Conservation (phyloP, 2,329 filamentous ascomycete species). For the Rutstroemia sydowiana region DNA sequence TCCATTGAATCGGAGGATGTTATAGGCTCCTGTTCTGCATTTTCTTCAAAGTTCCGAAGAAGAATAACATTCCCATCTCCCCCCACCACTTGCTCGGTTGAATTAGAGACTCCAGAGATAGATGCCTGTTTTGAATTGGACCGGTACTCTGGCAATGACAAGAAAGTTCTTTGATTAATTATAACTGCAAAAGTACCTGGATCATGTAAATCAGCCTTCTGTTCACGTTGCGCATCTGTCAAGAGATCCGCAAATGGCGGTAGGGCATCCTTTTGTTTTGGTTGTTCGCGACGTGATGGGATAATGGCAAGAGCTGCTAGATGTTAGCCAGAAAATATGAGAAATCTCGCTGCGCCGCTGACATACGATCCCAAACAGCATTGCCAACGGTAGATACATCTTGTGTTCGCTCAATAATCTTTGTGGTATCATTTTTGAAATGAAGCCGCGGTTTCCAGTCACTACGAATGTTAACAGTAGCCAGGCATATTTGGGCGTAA, state of each 20-base stretch:
- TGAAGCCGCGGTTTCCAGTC: constrained; percentile 50
- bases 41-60: not conserved
- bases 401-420: constrained; percentile 43
- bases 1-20: not conserved
- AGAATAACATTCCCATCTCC: not conserved
- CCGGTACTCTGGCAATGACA: constrained; percentile 41
- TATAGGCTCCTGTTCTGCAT: not conserved
- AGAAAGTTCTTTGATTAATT: constrained; percentile 47
- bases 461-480: constrained; percentile 22
- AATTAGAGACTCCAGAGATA: not conserved
- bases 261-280: constrained; percentile 36
- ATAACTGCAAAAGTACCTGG: constrained; percentile 51
- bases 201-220: constrained; percentile 42
- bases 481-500: not conserved
- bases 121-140: not conserved
- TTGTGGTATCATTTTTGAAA: constrained; percentile 46
- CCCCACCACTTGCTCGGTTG: not conserved
- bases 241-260: constrained; percentile 46
- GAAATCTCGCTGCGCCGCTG: not conserved
- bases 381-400: constrained; percentile 44
- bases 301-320: not conserved
- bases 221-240: constrained; percentile 50
- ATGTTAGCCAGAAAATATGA: not conserved
- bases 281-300: not conserved
- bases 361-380: constrained; percentile 48